Evolutionary conservation across 768 basidiomycete genomes (phyloP).

Genomic region (button mushroom (Agaricus bisporus)): DNA sequence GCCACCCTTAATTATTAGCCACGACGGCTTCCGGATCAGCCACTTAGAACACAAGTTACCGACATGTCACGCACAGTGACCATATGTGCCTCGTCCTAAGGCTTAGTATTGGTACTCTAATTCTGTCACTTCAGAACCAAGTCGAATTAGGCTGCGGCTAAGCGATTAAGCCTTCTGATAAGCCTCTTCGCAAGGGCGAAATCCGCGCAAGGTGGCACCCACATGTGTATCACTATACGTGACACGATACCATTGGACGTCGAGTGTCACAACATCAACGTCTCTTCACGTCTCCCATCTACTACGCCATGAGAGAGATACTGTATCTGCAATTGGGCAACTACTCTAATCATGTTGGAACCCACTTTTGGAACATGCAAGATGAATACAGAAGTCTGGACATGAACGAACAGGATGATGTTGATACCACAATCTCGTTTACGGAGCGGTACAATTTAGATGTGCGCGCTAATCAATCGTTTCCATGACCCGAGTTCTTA

Average conservation of each 20-base stretch:
- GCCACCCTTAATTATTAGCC: too few species aligned
- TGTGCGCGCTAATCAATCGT: background rate
- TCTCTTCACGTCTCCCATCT: background rate
- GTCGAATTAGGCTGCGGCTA: too few species aligned
- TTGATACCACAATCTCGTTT: conserved; percentile 59
- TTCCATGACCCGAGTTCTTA: background rate
- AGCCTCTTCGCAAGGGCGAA: background rate
- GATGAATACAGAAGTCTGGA: conserved; percentile 58
- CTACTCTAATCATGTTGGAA: conserved; percentile 60
- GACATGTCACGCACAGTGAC: too few species aligned
- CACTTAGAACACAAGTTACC: too few species aligned
- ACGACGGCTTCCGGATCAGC: too few species aligned
- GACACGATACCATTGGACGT: background rate
- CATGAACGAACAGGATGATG: conserved; percentile 34
- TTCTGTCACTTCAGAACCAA: too few species aligned
- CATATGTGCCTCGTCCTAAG: too few species aligned
- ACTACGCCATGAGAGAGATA: conserved; percentile 65
- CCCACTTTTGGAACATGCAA: conserved; percentile 82
- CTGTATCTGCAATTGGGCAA: conserved; percentile 72
- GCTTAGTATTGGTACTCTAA: too few species aligned
- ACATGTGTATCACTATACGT: background rate
- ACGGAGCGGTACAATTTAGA: conserved; percentile 36
- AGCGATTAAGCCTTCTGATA: too few species aligned
- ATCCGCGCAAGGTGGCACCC: too few species aligned
- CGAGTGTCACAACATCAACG: background rate